Evolutionary conservation across 1,284 basidiomycete genomes (phyloP), one percentile per base, ranked within the genome.

Genomic region (Moesziomyces sp.): DNA sequence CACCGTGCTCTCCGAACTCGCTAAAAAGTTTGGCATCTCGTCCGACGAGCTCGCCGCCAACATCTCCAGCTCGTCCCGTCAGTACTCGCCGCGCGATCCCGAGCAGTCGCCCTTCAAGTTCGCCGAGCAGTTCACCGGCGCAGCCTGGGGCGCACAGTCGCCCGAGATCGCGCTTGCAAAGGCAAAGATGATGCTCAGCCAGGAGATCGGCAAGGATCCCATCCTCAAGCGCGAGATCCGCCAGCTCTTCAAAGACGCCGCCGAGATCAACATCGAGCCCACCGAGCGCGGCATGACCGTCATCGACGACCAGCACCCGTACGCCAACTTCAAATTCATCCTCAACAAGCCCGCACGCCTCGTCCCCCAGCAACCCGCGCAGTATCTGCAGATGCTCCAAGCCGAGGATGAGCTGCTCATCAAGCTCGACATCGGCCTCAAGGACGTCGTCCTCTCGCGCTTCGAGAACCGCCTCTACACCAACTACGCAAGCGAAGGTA

Each of bases 301-400:
- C 83, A 97, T 99, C 54, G 92, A 95, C 79, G 90, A 94, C 74
- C 89, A 91, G 76, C 92, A 97, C 84, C 89, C 90, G 0, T 97
- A 92, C 85, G 94, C 91, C 82, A 95, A 90, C 77, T 99, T 99
- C 89, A 99, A 99, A 87, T 99, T 97, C 86, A 87, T 99, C 43
- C 86, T 88, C 44, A 88, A 91, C 76, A 99, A 98, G 84, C 91
- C 90, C 11, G 88, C 93, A 33, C 84, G 84, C n/a, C 88, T 89
- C 8, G 90, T 97, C 88, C 59, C 80, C 11, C 64, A 64, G 33
- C 65, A 77, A 23, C 71, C 78, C 19, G 72, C 92, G 9, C 93
- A 96, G 80, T 97, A 96, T 86, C 87, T 99, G 33, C 90, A 94
- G 76, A 97, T 99, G 74, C 89, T 99, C 10, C 88, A 90, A 47